phyloP scores from a whole-genome alignment of 257 asterid genomes.

The Solanum bulbocastanum region DNA sequence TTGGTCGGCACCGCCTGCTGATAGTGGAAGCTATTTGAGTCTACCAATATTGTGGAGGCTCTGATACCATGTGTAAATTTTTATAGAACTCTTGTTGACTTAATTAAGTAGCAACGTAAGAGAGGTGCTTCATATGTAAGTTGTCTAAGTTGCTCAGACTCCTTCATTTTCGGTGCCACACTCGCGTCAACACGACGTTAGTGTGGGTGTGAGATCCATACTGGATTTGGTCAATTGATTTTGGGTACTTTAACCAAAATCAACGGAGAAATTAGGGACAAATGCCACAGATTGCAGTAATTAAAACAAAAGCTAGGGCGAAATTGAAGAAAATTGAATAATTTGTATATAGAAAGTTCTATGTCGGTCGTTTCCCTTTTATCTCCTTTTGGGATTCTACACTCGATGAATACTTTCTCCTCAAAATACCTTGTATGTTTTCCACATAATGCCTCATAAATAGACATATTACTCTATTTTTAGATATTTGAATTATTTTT shows the following conservation, averaged over 20 bases:
- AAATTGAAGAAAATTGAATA: not conserved
- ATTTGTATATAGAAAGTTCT: not conserved
- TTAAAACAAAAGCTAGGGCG: not conserved
- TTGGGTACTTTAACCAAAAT: not conserved
- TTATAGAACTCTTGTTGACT: not conserved
- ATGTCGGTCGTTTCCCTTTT: not conserved
- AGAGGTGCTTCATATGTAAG: not conserved
- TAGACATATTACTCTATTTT: not conserved
- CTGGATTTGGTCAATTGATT: not conserved
- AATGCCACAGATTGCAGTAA: not conserved
- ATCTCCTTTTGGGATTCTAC: not conserved
- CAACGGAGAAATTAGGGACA: not conserved
- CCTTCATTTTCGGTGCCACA: not conserved
- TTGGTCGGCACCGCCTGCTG: not conserved
- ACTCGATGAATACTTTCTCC: not conserved
- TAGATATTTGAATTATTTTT: not conserved
- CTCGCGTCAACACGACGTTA: not conserved
- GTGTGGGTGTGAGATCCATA: not conserved
- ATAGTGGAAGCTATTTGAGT: not conserved
- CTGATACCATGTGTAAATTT: not conserved
- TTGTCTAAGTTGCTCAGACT: not conserved
- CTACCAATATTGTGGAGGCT: not conserved
- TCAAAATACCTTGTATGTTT: not conserved
- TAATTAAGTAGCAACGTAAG: not conserved
- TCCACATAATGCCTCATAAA: not conserved